Evolutionary conservation across 306 rosid species (phyloP).

Genomic region (Cucurbita maxima): DNA sequence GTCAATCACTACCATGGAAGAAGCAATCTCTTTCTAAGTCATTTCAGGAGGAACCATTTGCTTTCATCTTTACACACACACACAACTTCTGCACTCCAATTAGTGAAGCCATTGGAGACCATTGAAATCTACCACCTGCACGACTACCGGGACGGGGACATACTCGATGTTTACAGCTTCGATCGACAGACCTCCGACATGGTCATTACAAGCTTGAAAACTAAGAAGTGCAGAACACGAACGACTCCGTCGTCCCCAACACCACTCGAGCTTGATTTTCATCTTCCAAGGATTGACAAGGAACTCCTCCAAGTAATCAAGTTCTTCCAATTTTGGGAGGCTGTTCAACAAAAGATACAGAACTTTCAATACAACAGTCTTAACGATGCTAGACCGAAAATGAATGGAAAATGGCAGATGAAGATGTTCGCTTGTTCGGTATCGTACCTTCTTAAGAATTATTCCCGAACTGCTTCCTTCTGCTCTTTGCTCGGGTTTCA

Average conservation of each 20-base stretch:
- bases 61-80: neutral
- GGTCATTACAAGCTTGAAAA: neutral
- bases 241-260: neutral
- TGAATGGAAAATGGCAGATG: neutral
- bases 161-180: neutral
- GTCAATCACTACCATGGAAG: neutral
- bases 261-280: neutral
- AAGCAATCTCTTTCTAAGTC: neutral
- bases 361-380: neutral
- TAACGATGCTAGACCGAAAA: neutral
- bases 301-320: neutral
- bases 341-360: neutral
- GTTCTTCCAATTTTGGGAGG: constrained; percentile 7
- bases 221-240: neutral
- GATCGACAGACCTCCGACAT: neutral
- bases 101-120: neutral
- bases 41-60: neutral
- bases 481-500: constrained; percentile 37
- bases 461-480: constrained; percentile 24
- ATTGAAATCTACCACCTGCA: neutral
- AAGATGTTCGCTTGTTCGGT: neutral
- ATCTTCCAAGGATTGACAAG: neutral
- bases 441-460: constrained; percentile 36
- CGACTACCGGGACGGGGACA: neutral
- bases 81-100: neutral